phyloP scores from a whole-genome alignment of 2,329 filamentous ascomycete species.

The Fusarium hainanense region DNA sequence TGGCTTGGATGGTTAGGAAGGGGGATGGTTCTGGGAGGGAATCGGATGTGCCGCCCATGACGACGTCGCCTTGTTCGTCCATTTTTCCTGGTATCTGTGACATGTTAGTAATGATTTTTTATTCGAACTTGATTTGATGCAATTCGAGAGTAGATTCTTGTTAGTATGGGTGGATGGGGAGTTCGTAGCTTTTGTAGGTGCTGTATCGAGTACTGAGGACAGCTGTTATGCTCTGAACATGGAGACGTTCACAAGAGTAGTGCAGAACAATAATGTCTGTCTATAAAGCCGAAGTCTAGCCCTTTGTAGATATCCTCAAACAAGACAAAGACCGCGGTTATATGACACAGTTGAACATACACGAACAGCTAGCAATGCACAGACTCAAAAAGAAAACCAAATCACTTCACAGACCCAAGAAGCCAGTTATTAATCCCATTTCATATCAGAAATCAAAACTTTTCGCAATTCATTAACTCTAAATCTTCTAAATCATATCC shows the following conservation, averaged over 20 bases:
- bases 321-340: background rate
- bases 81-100: background rate
- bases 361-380: background rate
- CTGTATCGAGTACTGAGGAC: background rate
- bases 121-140: background rate
- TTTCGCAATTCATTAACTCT: slow-evolving; percentile 5
- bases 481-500: background rate
- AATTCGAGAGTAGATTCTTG: background rate
- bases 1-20: background rate
- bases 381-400: background rate
- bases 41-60: background rate
- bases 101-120: background rate
- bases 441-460: background rate
- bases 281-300: accelerated
- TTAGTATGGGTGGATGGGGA: background rate
- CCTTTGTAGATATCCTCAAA: background rate
- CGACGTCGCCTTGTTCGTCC: background rate
- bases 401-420: background rate
- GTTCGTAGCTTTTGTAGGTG: accelerated
- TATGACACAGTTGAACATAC: background rate
- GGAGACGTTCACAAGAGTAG: accelerated
- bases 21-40: background rate
- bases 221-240: no score
- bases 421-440: background rate
- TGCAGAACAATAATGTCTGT: background rate